phyloP scores from a whole-genome alignment of 305 asterid genomes.

The Withania somnifera region DNA sequence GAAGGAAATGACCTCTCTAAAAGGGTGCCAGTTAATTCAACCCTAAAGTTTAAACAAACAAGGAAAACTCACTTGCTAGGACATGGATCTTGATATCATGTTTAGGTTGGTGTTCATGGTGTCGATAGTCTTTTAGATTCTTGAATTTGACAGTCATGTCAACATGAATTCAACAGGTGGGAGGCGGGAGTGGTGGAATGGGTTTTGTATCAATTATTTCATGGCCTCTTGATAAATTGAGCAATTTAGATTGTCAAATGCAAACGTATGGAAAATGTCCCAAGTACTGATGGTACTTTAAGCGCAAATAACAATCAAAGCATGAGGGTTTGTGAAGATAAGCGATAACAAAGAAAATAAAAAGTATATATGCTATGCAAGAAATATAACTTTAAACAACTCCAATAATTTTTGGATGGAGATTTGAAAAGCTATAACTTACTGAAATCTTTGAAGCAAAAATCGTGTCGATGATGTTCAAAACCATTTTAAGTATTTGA shows the following conservation, averaged over 20 bases:
- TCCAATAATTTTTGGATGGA: not conserved
- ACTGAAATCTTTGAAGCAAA: not conserved
- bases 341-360: not conserved
- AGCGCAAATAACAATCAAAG: not conserved
- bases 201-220: not conserved
- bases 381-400: not conserved
- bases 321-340: not conserved
- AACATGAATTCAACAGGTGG: not conserved
- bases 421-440: not conserved
- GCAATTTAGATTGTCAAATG: not conserved
- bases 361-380: not conserved
- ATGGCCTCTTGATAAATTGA: not conserved
- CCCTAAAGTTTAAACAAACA: not conserved
- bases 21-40: not conserved
- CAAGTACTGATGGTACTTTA: not conserved
- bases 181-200: not conserved
- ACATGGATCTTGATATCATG: not conserved
- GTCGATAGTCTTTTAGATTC: not conserved
- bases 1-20: not conserved
- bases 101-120: not conserved
- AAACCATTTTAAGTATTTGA: not conserved
- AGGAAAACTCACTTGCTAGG: not conserved
- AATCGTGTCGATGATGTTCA: not conserved
- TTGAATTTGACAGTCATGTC: not conserved
- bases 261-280: not conserved